Evolutionary conservation across 2,329 filamentous ascomycete genomes (phyloP).

Genomic region (Fusarium equiseti): DNA sequence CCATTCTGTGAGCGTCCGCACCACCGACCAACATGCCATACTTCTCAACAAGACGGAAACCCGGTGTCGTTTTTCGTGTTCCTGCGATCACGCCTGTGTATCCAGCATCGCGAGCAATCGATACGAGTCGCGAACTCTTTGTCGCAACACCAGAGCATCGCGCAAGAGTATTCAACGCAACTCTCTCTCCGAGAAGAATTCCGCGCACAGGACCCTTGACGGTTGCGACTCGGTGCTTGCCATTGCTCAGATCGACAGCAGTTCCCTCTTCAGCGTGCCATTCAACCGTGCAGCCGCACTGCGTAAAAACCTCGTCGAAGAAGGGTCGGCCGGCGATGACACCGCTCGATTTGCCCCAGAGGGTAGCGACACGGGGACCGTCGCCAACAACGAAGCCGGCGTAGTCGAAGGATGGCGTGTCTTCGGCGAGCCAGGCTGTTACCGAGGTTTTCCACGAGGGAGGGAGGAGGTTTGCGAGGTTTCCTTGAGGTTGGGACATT

Average conservation of each 20-base stretch:
- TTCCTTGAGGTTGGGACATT: constrained; percentile 54
- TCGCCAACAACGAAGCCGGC: constrained; percentile 96
- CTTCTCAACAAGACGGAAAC: constrained; percentile 95
- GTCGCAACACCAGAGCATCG: constrained; percentile 93
- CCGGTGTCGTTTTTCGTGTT: constrained; percentile 96
- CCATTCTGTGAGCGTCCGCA: constrained; percentile 90
- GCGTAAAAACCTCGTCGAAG: constrained; percentile 91
- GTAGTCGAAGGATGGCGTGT: constrained; percentile 96
- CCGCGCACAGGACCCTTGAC: constrained; percentile 84
- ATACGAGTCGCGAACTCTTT: constrained; percentile 67
- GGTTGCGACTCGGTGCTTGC: constrained; percentile 76
- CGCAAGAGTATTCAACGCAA: constrained; percentile 90
- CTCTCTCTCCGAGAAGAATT: constrained; percentile 90
- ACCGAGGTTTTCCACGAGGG: constrained; percentile 86
- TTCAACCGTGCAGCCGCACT: constrained; percentile 90
- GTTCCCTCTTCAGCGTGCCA: constrained; percentile 87
- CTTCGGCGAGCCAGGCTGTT: constrained; percentile 90
- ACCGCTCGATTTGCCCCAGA: constrained; percentile 79
- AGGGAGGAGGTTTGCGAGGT: constrained; percentile 79
- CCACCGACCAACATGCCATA: constrained; percentile 97
- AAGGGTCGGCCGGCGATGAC: constrained; percentile 93
- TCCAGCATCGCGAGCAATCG: constrained; percentile 71
- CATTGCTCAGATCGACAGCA: constrained; percentile 69
- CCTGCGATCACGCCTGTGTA: constrained; percentile 90
- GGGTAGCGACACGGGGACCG: constrained; percentile 69